Evolutionary conservation across 768 basidiomycete species (phyloP), one percentile per base, ranked within the genome.

Genomic region (Amanita pseudoporphyria): DNA sequence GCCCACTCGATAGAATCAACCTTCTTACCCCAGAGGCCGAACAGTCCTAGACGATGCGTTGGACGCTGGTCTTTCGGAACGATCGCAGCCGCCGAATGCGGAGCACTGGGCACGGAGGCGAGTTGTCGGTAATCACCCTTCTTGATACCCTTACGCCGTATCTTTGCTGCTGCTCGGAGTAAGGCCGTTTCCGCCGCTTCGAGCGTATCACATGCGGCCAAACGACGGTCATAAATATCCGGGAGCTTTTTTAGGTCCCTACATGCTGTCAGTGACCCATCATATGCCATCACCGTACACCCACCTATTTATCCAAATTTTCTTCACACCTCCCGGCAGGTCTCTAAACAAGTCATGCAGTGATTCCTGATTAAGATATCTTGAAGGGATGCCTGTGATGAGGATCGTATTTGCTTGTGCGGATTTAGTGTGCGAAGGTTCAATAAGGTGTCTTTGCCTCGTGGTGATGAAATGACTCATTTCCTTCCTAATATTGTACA

Each of bases 1-100:
- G 82, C 80, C 92, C 93, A 96, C 2, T 92, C 83, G 60, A 98
- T 92, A 2, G 87, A 79, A 67, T 98, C 96, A 13, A 97, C 93
- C 64, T 95, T 87, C 63, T 89, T 64, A 7, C 96, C 96, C 3
- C 79, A 67, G 21, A 95, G 70, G 1, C 69, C 69, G 4, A 78
- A 55, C 59, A 74, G 74, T 7, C 80, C 71, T 5, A 94, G 77
- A 38, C 83, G 80, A 61, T 90, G 89, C 0, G 79, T 79, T 0
- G 95, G 96, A 1, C 95, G 78, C 57, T 88, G 69, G 21, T 76
- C 73, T 19, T 64, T 67, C 1, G 92, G 86, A 2, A 96, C 87
- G 16, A 64, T 44, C 3, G 52, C 45, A 13, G 54, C 55, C 26
- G 58, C 56, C 2, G 59, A 57, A 30, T 62, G 51, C 19, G 57